A percentile compares a stretch with the other conserved stretches of the same genome.
Conservation (phyloP, 2,329 filamentous ascomycete species). For the Trichoderma sp. region DNA sequence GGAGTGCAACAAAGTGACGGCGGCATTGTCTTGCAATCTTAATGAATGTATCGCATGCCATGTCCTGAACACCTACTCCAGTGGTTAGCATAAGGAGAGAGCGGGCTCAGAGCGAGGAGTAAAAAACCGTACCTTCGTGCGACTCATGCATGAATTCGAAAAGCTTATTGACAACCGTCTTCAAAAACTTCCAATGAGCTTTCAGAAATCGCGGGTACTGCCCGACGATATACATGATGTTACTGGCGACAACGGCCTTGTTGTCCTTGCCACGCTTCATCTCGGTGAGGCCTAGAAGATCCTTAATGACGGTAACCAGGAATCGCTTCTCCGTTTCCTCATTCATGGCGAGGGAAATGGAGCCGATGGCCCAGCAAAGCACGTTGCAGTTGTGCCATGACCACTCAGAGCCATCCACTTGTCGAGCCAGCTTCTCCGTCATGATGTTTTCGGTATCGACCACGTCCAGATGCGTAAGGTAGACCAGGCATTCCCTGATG, state of each 20-base stretch:
- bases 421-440: slow-evolving; percentile 95
- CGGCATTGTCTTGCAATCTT: slow-evolving; percentile 99
- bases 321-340: slow-evolving; percentile 99
- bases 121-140: slow-evolving; percentile 70
- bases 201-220: slow-evolving; percentile 98
- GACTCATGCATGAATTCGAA: slow-evolving; percentile 99
- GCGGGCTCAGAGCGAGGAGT: neutral
- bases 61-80: slow-evolving; percentile 83
- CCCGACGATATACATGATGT: slow-evolving; percentile 99
- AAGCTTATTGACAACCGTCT: slow-evolving; percentile 98
- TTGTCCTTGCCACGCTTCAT: slow-evolving; percentile 99
- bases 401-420: slow-evolving; percentile 95
- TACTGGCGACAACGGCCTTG: slow-evolving; percentile 97
- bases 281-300: slow-evolving; percentile 91
- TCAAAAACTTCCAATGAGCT: slow-evolving; percentile 99
- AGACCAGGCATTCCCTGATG: slow-evolving; percentile 93
- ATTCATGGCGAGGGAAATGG: slow-evolving; percentile 98
- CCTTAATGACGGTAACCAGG: slow-evolving; percentile 97
- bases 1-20: slow-evolving; percentile 93
- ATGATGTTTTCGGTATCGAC: slow-evolving; percentile 98
- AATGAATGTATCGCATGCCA: slow-evolving; percentile 99
- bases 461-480: slow-evolving; percentile 95
- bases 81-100: neutral
- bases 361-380: slow-evolving; percentile 98
- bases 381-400: slow-evolving; percentile 99